Evolutionary conservation across 352 stramenopile species (phyloP), one percentile per base, ranked within the genome.

Genomic region (Phytophthora pisi): DNA sequence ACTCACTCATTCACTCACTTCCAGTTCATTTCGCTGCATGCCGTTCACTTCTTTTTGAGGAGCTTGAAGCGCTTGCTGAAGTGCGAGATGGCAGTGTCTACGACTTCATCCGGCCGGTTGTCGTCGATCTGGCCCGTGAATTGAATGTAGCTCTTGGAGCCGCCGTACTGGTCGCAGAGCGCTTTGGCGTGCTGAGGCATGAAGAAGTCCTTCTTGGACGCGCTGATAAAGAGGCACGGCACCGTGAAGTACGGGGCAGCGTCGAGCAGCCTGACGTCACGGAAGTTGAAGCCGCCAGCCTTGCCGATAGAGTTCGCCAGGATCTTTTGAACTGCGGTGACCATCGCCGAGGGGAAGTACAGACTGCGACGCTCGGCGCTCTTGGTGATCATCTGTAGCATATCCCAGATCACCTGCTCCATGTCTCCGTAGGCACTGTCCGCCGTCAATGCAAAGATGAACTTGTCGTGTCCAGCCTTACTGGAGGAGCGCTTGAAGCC

Each of bases 401-500:
- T 90, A 76, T 94, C 86, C 54, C 74, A 74, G 52, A 94, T 81
- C 23, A 94, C 83, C 57, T 81, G 78, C 64, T 91, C 78, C 81
- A 94, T 87, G 51, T 94, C 86, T 49, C 82, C 82, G 50, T 89
- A 94, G 6, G 78, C 77, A 30, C 79, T 87, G 64, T 94, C 86
- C 6, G 88, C 57, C 5, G 71, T 77, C 16, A 92, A 42, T 3
- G 74, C 82, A 68, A 88, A 88, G 2, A 92, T 79, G 30, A 94
- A 91, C n/a, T 73, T 56, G 51, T 87, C 63, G 16, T 36, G 62
- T 64, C 28, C 55, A 65, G 28, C 51, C 7, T 38, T 65, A 8
- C 54, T 59, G 4, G 57, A 58, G 0, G 58, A 74, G 16, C 68
- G 74, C 23, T 70, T 70, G 24, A 68, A 82, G 5, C 74, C 74